Base-by-base conservation (phyloP, 257 asterid genomes). In the Solanum dulcamara region DNA sequence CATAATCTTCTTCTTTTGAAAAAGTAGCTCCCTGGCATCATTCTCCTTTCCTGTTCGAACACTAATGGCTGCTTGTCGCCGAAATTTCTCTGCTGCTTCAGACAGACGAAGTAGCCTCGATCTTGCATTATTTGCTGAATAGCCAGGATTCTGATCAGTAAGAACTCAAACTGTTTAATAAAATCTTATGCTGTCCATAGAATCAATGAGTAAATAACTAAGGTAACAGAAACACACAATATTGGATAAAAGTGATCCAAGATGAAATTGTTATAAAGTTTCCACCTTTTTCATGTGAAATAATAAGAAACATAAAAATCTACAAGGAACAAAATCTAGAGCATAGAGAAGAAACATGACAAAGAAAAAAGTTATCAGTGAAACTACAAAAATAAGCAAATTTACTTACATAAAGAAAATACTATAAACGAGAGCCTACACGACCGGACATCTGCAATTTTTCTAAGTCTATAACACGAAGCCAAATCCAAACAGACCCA, bases 31-130 rank as follows among this genome's bases (percentile, higher is more conserved):
- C 91, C 95, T 88, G 4, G 98, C 99, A 77, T 93, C 98, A 87
- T 92, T 87, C 88, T 95, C 98, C 81, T 93, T 93, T 68, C 98
- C 97, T 42, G 87, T 91, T 85, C 82, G 97, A 85, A 94, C 93
- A 90, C 87, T 92, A 62, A 90, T 84, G 57, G 96, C 94, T 20
- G 99, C 99, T 87, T 92, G 98, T 32, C 91, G 88, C 77, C 90
- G 92, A 89, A 96, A 95, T 89, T 91, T 94, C 82, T 94, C 98
- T 83, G 93, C 98, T 53, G 98, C 98, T 90, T 95, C 98, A 84
- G 97, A 91, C 90, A 96, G 90, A 80, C 98, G 90, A 90, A 96
- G 85, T 88, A 96, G 90, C 87, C 99, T 92, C 90, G 88, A 83
- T 86, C 99, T 93, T 87, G 96, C 93, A 88, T 85, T 95, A 85